Evolutionary conservation across 495 filamentous ascomycete genomes (phyloP).

Genomic region (Penicillium cinerascens): DNA sequence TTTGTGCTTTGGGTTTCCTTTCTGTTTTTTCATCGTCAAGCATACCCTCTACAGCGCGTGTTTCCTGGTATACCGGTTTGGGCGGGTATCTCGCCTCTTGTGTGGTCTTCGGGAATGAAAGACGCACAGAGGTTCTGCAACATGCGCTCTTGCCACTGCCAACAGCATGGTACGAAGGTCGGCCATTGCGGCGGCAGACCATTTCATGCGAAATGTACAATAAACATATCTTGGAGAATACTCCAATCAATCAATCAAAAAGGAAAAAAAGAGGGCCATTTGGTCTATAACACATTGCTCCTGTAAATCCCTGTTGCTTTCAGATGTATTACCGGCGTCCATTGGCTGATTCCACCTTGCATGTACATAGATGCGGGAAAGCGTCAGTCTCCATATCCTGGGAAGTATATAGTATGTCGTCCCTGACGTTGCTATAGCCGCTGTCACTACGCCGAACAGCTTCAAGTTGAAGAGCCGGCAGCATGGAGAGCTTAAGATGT

Average conservation of each 20-base stretch:
- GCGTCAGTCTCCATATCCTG: too few species aligned
- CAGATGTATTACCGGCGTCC: too few species aligned
- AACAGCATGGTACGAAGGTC: background rate
- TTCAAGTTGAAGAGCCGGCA: too few species aligned
- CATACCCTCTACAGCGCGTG: slow-evolving; percentile 28
- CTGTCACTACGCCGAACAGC: too few species aligned
- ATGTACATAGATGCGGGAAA: slow-evolving; percentile 1
- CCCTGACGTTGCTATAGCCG: too few species aligned
- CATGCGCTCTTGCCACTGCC: background rate
- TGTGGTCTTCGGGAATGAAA: slow-evolving; percentile 8
- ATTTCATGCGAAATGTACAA: slow-evolving; percentile 16
- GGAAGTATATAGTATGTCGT: too few species aligned
- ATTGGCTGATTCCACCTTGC: too few species aligned
- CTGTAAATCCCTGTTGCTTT: background rate
- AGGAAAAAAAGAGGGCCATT: slow-evolving; percentile 22
- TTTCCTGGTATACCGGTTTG: slow-evolving; percentile 18
- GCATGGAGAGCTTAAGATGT: too few species aligned
- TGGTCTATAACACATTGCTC: slow-evolving; percentile 14
- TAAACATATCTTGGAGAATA: slow-evolving; percentile 7
- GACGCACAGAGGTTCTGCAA: slow-evolving; percentile 1
- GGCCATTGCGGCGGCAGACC: background rate
- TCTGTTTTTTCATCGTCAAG: slow-evolving; percentile 16
- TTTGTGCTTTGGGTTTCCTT: slow-evolving; percentile 3
- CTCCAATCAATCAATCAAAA: slow-evolving; percentile 18
- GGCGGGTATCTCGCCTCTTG: slow-evolving; percentile 13